A percentile compares a stretch with the other conserved stretches of the same genome.
Conservation (phyloP, 805 yeast genomes). For the Myxozyma geophila region DNA sequence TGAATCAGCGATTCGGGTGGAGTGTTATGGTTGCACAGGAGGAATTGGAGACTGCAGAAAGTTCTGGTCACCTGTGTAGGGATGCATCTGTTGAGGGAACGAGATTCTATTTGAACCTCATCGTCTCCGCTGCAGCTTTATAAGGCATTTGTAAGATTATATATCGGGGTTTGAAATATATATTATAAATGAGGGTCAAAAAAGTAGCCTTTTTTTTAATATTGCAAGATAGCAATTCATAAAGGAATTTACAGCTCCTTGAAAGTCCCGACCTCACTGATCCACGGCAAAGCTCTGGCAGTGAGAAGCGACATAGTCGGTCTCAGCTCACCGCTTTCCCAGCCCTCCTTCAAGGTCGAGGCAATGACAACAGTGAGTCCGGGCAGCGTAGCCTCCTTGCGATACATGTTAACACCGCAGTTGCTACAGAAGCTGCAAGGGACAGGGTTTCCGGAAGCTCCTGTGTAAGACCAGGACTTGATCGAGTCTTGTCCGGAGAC, state of each 20-base stretch:
- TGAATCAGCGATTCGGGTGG: constrained; percentile 50
- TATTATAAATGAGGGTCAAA: too few relatives aligned
- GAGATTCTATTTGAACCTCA: constrained; percentile 59
- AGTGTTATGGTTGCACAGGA: constrained; percentile 67
- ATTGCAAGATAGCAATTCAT: too few relatives aligned
- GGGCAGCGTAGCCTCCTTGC: constrained; percentile 2
- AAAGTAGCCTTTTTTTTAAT: too few relatives aligned
- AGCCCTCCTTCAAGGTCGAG: constrained; percentile 12
- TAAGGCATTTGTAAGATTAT: too few relatives aligned
- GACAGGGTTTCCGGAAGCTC: constrained; percentile 27
- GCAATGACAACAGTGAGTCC: constrained; percentile 13
- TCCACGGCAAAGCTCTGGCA: constrained; percentile 10
- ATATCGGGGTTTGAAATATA: too few relatives aligned
- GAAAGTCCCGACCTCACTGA: constrained; percentile 2
- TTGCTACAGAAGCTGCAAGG: constrained; percentile 24
- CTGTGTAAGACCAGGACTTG: constrained; percentile 25
- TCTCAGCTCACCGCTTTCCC: constrained; percentile 11
- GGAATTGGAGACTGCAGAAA: constrained; percentile 64
- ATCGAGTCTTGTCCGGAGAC: constrained; percentile 6
- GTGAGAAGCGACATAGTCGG: constrained; percentile 2
- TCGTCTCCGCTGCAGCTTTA: not conserved
- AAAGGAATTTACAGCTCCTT: not conserved
- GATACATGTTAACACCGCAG: constrained; percentile 26
- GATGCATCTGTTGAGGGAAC: constrained; percentile 74
- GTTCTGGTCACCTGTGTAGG: constrained; percentile 59